Conservation (phyloP, 768 basidiomycete species). For the Rhodotorula kratochvilovae region DNA sequence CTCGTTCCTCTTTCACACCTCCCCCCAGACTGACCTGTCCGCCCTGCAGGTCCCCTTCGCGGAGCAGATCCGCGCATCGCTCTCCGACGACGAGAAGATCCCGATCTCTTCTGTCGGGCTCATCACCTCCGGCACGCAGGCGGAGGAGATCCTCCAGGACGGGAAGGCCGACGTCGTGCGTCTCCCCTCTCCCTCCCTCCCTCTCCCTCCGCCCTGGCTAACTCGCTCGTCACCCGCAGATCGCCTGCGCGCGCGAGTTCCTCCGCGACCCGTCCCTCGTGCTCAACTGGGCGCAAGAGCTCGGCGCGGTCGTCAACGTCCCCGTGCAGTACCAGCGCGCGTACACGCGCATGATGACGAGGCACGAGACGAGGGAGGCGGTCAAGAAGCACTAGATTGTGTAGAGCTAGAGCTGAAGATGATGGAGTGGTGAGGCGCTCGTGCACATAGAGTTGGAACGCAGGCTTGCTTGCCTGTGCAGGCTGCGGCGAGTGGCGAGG, state of each 20-base stretch:
- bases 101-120: conserved; percentile 58
- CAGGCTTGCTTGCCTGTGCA: too few species aligned
- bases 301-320: conserved; percentile 63
- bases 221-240: conserved; percentile 26
- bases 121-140: conserved; percentile 62
- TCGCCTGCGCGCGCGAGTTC: conserved; percentile 60
- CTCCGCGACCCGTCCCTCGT: conserved; percentile 62
- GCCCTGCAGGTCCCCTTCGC: conserved; percentile 61
- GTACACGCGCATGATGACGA: conserved; percentile 51
- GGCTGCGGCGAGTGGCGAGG: too few species aligned
- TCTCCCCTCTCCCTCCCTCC: neutral
- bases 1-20: too few species aligned
- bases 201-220: neutral
- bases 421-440: too few species aligned
- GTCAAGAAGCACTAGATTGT: conserved; percentile 1
- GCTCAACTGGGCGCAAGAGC: conserved; percentile 56
- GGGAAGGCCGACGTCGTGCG: conserved; percentile 64
- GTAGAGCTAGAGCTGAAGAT: too few species aligned
- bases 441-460: too few species aligned
- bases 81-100: conserved; percentile 46
- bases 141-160: conserved; percentile 61
- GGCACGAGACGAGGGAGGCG: neutral
- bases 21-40: too few species aligned
- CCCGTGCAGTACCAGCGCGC: conserved; percentile 69
- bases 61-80: conserved; percentile 58